A percentile compares a stretch with the other conserved stretches of the same genome.
These are phyloP conservation scores for Rhododendron williamsianum DNA, from an alignment of 148 eudicot genomes.

Conservation along the genomic window DNA sequence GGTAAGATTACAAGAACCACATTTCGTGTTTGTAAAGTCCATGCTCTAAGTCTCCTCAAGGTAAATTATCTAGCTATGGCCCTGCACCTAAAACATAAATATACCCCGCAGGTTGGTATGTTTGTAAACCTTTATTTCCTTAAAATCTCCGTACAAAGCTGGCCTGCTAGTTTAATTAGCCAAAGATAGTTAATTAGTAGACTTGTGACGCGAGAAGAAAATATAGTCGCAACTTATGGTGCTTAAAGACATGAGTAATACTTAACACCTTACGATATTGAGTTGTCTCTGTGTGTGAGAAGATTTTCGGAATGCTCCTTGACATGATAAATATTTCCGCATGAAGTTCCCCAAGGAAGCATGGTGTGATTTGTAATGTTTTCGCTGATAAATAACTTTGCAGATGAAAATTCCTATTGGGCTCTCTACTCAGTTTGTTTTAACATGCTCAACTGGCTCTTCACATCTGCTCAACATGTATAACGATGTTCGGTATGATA, in stretches of 20 bases:
- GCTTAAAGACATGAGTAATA: neutral
- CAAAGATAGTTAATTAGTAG: neutral
- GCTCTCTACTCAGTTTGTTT: conserved; percentile 67
- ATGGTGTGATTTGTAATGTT: neutral
- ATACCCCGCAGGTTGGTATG: neutral
- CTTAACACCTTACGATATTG: neutral
- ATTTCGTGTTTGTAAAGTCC: neutral
- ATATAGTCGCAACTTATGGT: neutral
- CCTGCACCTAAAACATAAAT: neutral
- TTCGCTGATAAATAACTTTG: conserved; percentile 2
- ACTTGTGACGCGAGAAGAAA: neutral
- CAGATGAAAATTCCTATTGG: conserved; percentile 94
- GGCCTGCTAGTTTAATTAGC: neutral
- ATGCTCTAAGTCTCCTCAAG: neutral
- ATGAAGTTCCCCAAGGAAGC: neutral
- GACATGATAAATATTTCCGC: neutral
- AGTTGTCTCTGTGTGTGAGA: neutral
- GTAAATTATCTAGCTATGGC: neutral
- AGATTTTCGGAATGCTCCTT: neutral
- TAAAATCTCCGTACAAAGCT: neutral
- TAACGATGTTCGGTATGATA: conserved; percentile 57
- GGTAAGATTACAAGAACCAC: neutral
- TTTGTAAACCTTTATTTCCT: neutral
- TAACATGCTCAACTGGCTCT: conserved; percentile 70
- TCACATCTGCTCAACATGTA: conserved; percentile 65